These are phyloP conservation scores for Tylopilus cervinicoccineus DNA, from an alignment of 768 basidiomycete species.

Conservation along the genomic window DNA sequence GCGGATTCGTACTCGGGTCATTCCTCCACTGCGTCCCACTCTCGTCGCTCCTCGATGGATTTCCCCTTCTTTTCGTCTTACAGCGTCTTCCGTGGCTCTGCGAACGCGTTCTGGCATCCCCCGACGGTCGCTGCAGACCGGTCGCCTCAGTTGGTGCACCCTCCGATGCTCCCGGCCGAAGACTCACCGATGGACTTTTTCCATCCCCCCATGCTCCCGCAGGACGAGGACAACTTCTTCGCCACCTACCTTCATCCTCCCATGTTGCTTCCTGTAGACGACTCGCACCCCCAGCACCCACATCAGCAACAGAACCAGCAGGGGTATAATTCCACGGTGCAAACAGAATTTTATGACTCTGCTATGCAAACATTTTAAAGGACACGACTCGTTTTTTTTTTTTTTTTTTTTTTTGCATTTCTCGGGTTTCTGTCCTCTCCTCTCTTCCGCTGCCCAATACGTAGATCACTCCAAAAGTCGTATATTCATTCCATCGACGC, in stretches of 20 bases:
- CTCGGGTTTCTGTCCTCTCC: not conserved
- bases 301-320: conserved; percentile 23
- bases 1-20: conserved; percentile 57
- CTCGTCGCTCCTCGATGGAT: conserved; percentile 62
- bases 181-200: conserved; percentile 73
- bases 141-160: conserved; percentile 59
- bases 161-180: conserved; percentile 62
- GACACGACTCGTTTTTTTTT: conserved; percentile 1
- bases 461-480: conserved; percentile 21
- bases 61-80: conserved; percentile 56
- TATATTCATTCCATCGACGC: not conserved
- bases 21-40: conserved; percentile 54
- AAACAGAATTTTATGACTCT: conserved; percentile 33
- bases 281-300: conserved; percentile 20
- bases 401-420: conserved; percentile 1
- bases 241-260: conserved; percentile 53
- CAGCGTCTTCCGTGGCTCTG: conserved; percentile 52
- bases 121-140: conserved; percentile 62
- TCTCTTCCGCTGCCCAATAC: conserved; percentile 3
- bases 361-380: conserved; percentile 33
- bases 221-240: conserved; percentile 62
- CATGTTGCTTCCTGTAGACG: conserved; percentile 46
- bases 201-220: conserved; percentile 56
- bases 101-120: conserved; percentile 71
- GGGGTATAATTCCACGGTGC: conserved; percentile 13